These are phyloP conservation scores for Echinosphaeria canescens DNA, from an alignment of 2,329 filamentous ascomycete genomes.

Conservation along the genomic window DNA sequence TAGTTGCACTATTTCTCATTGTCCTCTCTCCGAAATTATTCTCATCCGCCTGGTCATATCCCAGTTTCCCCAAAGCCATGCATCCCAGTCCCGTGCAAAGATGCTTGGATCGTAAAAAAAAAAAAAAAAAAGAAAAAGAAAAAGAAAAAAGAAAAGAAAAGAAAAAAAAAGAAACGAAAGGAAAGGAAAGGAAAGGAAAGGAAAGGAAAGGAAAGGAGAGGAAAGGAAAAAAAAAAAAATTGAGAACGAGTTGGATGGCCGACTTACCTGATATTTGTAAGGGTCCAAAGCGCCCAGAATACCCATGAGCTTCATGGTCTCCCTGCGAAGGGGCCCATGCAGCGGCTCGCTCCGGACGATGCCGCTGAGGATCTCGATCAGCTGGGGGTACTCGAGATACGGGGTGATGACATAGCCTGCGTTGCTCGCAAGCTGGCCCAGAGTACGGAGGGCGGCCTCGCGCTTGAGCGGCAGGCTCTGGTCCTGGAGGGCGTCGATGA, in stretches of 20 bases:
- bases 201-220: no score
- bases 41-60: no score
- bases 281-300: constrained; percentile 89
- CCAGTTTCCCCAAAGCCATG: no score
- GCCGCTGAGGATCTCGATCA: constrained; percentile 78
- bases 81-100: no score
- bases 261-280: constrained; percentile 67
- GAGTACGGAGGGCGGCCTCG: constrained; percentile 72
- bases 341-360: constrained; percentile 84
- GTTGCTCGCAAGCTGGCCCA: constrained; percentile 86
- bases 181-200: no score
- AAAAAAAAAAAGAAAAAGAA: no score
- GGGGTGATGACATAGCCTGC: constrained; percentile 95
- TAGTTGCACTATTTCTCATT: constrained; percentile 1
- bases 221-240: constrained; percentile 4
- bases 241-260: constrained; percentile 8
- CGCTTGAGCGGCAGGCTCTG: constrained; percentile 78
- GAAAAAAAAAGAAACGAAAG: no score
- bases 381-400: constrained; percentile 83
- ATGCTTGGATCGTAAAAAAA: no score
- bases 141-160: no score
- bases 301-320: constrained; percentile 92
- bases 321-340: constrained; percentile 64
- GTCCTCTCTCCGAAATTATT: no score
- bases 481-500: constrained; percentile 85